Base-by-base conservation (phyloP, 2,329 filamentous ascomycete species). In the Dactylellina sp. region DNA sequence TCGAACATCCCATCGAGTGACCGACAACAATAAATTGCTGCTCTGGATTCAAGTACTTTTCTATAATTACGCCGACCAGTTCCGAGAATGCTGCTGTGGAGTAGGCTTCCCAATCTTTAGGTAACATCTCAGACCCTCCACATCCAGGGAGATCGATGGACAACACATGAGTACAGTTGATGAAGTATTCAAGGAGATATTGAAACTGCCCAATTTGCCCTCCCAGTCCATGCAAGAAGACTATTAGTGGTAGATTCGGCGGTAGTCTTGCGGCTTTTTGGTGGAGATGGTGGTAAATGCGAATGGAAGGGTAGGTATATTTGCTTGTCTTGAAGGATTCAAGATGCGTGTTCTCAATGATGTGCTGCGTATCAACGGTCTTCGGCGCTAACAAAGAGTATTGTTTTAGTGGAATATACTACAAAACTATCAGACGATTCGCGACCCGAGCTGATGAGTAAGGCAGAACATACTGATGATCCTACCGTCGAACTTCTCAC, bases 181-280 rank as follows among this genome's bases (percentile, higher is more conserved):
- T 87, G 52, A 99, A 84, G 80, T 91, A 95, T 18, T 88, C 90
- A 14, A 98, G 83, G 3, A 98, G 83, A 28, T 91, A 88, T 63
- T 91, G 86, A 79, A 97, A 98, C 79, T 98, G 95, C 9, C 92
- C 90, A 22, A 93, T 86, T 0, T 92, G 96, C 53, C 95, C 95
- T n/a, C 94, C 95, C 7, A 98, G 85, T 74, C 95, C 95, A 79
- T 98, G 95, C 66, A 98, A 85, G 79, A 96, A 97, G 46, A 98
- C 93, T 2, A 98, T 83, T 7, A 99, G 83, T 0, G 95, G 95
- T 9, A 97, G 82, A 0, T 91, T 89, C 0, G 86, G 85, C 0
- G 92, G 91, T 2, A 98, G 85, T 80, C 95, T 91, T 71, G 89
- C 87, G n/a, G 89, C 88, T 79, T 97, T 92, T 18, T 89, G 86